phyloP scores from a whole-genome alignment of 116 monocot species.

The Iris pallida region DNA sequence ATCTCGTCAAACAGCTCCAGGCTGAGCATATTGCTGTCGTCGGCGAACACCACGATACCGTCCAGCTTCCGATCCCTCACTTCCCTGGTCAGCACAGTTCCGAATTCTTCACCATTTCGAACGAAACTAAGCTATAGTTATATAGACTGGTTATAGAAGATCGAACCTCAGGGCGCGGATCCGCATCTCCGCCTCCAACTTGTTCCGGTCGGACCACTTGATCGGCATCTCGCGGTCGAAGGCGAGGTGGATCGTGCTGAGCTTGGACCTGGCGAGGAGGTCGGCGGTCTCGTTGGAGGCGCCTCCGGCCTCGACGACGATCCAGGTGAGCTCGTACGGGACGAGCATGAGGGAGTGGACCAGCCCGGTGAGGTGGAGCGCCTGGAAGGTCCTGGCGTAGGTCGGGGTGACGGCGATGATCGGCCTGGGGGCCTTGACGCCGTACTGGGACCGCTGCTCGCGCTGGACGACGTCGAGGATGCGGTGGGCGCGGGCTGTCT shows the following conservation, averaged over 20 bases:
- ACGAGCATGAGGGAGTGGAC: slow-evolving; percentile 68
- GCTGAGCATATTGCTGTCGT: slow-evolving; percentile 91
- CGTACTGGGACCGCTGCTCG: slow-evolving; percentile 78
- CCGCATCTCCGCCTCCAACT: slow-evolving; percentile 70
- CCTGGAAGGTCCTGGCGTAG: slow-evolving; percentile 86
- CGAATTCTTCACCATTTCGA: too few relatives aligned
- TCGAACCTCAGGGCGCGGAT: slow-evolving; percentile 61
- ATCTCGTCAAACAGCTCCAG: slow-evolving; percentile 90
- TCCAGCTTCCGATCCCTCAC: slow-evolving; percentile 70
- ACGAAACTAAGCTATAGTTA: too few relatives aligned
- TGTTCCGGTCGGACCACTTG: slow-evolving; percentile 63
- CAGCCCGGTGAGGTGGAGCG: slow-evolving; percentile 76
- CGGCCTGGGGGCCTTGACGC: slow-evolving; percentile 45
- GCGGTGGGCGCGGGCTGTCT: slow-evolving; percentile 72
- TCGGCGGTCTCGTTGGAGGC: slow-evolving; percentile 53
- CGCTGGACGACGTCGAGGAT: slow-evolving; percentile 84
- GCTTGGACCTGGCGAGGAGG: slow-evolving; percentile 31
- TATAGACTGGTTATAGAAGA: neutral
- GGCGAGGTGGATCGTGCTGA: slow-evolving; percentile 53
- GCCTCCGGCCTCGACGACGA: slow-evolving; percentile 86
- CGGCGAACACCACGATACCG: slow-evolving; percentile 73
- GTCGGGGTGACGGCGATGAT: slow-evolving; percentile 83
- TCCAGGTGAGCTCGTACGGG: slow-evolving; percentile 78
- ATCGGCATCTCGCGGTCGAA: slow-evolving; percentile 51
- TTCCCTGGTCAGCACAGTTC: slow-evolving; percentile 28